These are phyloP conservation scores for Neopestalotiopsis sp. DNA, from an alignment of 2,329 filamentous ascomycete genomes.

Conservation along the genomic window DNA sequence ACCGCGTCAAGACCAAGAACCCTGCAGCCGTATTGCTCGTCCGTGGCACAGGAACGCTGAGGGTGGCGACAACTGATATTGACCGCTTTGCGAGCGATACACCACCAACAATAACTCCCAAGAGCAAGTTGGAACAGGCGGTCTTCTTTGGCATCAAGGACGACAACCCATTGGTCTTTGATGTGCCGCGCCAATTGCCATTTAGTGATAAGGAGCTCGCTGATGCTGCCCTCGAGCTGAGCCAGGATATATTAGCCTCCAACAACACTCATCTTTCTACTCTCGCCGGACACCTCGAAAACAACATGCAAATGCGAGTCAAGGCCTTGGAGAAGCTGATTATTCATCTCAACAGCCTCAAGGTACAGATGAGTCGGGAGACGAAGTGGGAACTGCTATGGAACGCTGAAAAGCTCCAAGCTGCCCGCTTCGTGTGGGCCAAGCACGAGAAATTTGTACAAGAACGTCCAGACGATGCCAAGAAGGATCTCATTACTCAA, in stretches of 20 bases:
- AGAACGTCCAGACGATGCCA: constrained; percentile 61
- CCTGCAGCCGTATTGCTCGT: constrained; percentile 67
- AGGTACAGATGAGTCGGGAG: constrained; percentile 66
- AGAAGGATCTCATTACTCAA: constrained; percentile 74
- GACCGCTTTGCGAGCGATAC: constrained; percentile 63
- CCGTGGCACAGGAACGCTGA: constrained; percentile 65
- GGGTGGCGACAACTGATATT: constrained; percentile 62
- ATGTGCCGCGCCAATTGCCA: constrained; percentile 66
- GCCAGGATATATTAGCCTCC: constrained; percentile 80
- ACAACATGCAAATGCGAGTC: constrained; percentile 76
- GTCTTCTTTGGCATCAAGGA: constrained; percentile 87
- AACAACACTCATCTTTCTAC: constrained; percentile 75
- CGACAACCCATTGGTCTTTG: constrained; percentile 88
- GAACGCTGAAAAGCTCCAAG: constrained; percentile 88
- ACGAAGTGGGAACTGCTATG: constrained; percentile 84
- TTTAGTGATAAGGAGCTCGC: constrained; percentile 76
- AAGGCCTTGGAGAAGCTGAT: constrained; percentile 79
- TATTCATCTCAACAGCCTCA: constrained; percentile 69
- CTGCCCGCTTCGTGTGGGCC: constrained; percentile 80
- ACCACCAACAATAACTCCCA: constrained; percentile 73
- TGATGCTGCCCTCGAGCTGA: constrained; percentile 77
- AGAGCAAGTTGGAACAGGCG: constrained; percentile 90
- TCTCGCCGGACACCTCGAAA: constrained; percentile 76
- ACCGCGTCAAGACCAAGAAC: constrained; percentile 63
- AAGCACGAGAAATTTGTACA: constrained; percentile 74